These are phyloP conservation scores for Pichia sorboxylosa DNA, from an alignment of 1,139 yeast genomes.

Conservation along the genomic window DNA sequence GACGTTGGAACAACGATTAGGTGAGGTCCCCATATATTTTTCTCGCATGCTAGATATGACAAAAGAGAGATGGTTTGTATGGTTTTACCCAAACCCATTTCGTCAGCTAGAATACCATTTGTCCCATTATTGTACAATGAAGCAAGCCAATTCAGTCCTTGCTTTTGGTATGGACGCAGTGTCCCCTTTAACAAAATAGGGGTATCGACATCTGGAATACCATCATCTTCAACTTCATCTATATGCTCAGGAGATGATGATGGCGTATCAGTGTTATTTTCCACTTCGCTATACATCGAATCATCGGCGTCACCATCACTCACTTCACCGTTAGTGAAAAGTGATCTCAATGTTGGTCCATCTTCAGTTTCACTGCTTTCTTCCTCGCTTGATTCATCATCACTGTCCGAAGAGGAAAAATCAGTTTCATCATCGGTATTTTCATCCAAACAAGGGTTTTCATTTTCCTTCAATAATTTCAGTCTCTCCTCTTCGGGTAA, in stretches of 20 bases:
- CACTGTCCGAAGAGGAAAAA: slow-evolving; percentile 3
- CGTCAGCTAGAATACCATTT: slow-evolving; percentile 95
- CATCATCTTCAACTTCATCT: slow-evolving; percentile 12
- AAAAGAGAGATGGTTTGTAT: slow-evolving; percentile 88
- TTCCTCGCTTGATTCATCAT: slow-evolving; percentile 14
- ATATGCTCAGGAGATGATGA: slow-evolving; percentile 19
- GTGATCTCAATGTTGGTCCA: slow-evolving; percentile 18
- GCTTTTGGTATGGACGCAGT: slow-evolving; percentile 85
- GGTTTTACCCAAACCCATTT: slow-evolving; percentile 93
- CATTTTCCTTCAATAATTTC: slow-evolving; percentile 8
- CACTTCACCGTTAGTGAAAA: slow-evolving; percentile 17
- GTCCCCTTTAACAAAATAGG: slow-evolving; percentile 71
- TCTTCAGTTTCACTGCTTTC: slow-evolving; percentile 15
- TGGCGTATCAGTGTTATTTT: slow-evolving; percentile 15
- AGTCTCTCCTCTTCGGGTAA: slow-evolving; percentile 18
- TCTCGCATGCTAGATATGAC: slow-evolving; percentile 84
- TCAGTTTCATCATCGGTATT: slow-evolving; percentile 11
- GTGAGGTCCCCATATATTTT: slow-evolving; percentile 97
- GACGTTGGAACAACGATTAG: slow-evolving; percentile 94
- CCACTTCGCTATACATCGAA: slow-evolving; percentile 21
- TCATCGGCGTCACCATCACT: slow-evolving; percentile 24
- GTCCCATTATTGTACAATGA: slow-evolving; percentile 86
- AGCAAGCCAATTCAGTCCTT: slow-evolving; percentile 95
- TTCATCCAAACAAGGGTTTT: slow-evolving; percentile 16
- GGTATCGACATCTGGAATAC: slow-evolving; percentile 56